Conservation (phyloP, 139 green algal genomes). For the Coelastrella sp. region DNA sequence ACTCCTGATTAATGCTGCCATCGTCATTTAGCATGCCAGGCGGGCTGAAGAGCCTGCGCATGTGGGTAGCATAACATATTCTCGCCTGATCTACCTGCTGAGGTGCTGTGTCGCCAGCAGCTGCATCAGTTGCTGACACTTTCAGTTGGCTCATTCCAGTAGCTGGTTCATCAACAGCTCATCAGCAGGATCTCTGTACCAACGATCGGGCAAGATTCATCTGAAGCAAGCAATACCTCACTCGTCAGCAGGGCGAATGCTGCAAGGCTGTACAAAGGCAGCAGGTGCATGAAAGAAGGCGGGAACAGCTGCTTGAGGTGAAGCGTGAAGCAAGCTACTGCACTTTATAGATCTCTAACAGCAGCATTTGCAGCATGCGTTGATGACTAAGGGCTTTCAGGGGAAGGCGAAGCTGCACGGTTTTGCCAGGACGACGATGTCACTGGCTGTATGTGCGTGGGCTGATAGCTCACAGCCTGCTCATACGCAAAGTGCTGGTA, state of each 20-base stretch:
- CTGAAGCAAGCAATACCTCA: not conserved
- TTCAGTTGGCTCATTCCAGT: not conserved
- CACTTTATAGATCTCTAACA: too few species aligned
- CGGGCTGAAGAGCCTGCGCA: constrained; percentile 75
- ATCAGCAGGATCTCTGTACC: not conserved
- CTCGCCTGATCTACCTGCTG: constrained; percentile 44
- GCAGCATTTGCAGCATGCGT: too few species aligned
- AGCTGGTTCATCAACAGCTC: not conserved
- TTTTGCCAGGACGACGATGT: too few species aligned
- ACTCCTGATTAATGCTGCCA: constrained; percentile 82
- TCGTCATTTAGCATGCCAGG: constrained; percentile 71
- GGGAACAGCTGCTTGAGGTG: not conserved
- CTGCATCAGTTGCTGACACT: not conserved
- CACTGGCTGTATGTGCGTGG: too few species aligned
- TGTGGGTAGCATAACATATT: constrained; percentile 62
- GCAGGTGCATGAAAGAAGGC: not conserved
- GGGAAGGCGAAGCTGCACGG: too few species aligned
- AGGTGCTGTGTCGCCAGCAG: not conserved
- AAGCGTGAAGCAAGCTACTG: too few species aligned
- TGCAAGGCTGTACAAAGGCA: not conserved
- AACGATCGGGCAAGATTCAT: not conserved
- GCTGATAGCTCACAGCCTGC: too few species aligned
- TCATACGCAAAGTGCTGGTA: too few species aligned
- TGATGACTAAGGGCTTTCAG: too few species aligned
- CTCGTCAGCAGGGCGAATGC: not conserved